These are phyloP conservation scores for Fennellomyces sp. DNA, from an alignment of 371 early-diverging fungal species.

Conservation along the genomic window DNA sequence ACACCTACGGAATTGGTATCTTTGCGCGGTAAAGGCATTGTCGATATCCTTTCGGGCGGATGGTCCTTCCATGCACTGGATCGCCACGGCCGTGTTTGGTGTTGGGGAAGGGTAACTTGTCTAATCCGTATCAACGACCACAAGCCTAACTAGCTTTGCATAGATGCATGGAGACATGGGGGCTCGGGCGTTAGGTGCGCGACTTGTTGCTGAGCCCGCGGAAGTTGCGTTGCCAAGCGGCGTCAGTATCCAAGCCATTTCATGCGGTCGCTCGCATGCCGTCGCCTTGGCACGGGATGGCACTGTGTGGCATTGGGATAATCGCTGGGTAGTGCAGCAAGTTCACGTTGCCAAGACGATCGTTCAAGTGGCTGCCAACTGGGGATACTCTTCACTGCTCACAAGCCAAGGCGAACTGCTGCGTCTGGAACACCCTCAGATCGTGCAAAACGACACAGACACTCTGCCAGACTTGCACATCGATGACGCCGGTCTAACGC, in stretches of 20 bases:
- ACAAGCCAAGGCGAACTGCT: constrained; percentile 28
- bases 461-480: background rate
- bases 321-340: constrained; percentile 23
- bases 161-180: constrained; percentile 12
- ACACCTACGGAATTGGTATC: constrained; percentile 22
- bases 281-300: constrained; percentile 36
- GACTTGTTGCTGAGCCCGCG: constrained; percentile 8
- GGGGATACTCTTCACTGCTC: constrained; percentile 32
- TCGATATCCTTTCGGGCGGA: constrained; percentile 46
- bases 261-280: constrained; percentile 45
- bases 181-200: background rate
- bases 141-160: background rate
- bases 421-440: constrained; percentile 25
- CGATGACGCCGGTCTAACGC: background rate
- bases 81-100: constrained; percentile 41
- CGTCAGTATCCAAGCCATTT: constrained; percentile 7
- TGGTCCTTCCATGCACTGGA: constrained; percentile 54
- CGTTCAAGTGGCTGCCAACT: constrained; percentile 39
- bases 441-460: background rate
- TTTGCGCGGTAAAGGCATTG: constrained; percentile 36
- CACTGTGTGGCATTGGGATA: constrained; percentile 44
- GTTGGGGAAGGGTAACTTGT: constrained; percentile 48
- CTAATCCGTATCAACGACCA: background rate
- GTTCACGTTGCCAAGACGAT: constrained; percentile 14
- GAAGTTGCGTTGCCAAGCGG: constrained; percentile 15